phyloP scores from a whole-genome alignment of 306 rosid species.

The Rosa persica region DNA sequence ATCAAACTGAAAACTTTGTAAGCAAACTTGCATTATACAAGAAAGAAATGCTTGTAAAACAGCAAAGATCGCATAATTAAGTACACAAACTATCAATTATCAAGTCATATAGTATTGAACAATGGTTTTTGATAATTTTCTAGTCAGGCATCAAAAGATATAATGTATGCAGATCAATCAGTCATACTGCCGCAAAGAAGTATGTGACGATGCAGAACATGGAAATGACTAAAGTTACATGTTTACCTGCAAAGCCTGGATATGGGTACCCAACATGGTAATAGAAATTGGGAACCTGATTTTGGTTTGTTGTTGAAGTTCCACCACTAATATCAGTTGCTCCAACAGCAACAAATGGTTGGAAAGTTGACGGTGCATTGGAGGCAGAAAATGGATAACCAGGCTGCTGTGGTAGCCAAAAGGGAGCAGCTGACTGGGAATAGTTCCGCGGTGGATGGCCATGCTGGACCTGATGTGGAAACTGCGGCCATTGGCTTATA shows the following conservation, averaged over 20 bases:
- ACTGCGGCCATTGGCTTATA: constrained; percentile 40
- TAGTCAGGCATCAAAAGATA: neutral
- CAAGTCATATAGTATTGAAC: neutral
- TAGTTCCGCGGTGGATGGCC: constrained; percentile 26
- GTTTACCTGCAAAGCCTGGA: constrained; percentile 49
- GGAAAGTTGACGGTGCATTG: constrained; percentile 26
- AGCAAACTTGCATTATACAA: neutral
- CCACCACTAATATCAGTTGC: constrained; percentile 27
- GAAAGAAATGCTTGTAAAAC: neutral
- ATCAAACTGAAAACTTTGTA: neutral
- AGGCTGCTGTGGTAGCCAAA: constrained; percentile 37
- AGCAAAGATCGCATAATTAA: neutral
- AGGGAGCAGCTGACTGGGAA: constrained; percentile 36
- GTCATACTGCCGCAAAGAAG: neutral
- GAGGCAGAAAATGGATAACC: constrained; percentile 25
- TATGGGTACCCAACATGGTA: constrained; percentile 41
- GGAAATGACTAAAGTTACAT: constrained; percentile 15
- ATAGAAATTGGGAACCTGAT: constrained; percentile 39
- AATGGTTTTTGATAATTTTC: neutral
- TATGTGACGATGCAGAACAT: neutral
- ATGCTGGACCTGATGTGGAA: constrained; percentile 30
- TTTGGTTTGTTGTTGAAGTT: constrained; percentile 34
- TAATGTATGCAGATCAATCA: neutral
- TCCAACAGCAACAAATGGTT: constrained; percentile 26
- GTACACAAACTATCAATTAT: neutral